phyloP scores from a whole-genome alignment of 2,329 filamentous ascomycete species.

The Aureobasidium lini region DNA sequence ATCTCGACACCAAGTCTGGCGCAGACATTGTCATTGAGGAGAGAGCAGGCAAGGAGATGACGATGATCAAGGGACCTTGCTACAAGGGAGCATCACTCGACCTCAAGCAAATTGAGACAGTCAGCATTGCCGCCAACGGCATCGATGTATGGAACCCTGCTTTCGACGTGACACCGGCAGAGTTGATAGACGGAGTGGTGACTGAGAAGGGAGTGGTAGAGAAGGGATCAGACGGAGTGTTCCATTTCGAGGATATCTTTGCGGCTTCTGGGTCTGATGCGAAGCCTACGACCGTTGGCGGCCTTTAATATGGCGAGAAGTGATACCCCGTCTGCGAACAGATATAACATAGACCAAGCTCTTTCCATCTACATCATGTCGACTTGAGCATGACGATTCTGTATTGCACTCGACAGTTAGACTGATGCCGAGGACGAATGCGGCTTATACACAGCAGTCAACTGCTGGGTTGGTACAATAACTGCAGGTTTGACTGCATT shows the following conservation, averaged over 20 bases:
- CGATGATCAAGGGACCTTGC: slow-evolving; percentile 71
- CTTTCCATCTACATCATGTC: background rate
- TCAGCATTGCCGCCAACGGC: slow-evolving; percentile 69
- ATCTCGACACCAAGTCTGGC: slow-evolving; percentile 71
- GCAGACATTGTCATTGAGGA: slow-evolving; percentile 84
- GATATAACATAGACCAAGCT: background rate
- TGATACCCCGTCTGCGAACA: background rate
- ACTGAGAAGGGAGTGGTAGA: slow-evolving; percentile 85
- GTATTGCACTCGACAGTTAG: no score
- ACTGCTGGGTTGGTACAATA: no score
- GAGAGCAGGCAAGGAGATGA: slow-evolving; percentile 72
- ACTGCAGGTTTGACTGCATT: no score
- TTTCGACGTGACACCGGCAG: slow-evolving; percentile 88
- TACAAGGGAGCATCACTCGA: slow-evolving; percentile 55
- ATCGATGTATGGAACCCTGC: slow-evolving; percentile 94
- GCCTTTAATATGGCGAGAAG: slow-evolving; percentile 18
- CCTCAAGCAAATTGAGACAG: slow-evolving; percentile 54
- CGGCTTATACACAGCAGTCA: no score
- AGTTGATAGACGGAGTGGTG: slow-evolving; percentile 85
- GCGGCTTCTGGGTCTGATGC: slow-evolving; percentile 18
- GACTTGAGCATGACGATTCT: background rate
- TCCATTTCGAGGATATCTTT: slow-evolving; percentile 48
- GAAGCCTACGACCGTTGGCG: slow-evolving; percentile 27
- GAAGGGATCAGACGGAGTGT: slow-evolving; percentile 63
- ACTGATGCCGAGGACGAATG: no score